Percentiles rank a stretch among this genome's conserved stretches.
phyloP scores from a whole-genome alignment of 2,329 filamentous ascomycete genomes.

The Epichloe hybrida region DNA sequence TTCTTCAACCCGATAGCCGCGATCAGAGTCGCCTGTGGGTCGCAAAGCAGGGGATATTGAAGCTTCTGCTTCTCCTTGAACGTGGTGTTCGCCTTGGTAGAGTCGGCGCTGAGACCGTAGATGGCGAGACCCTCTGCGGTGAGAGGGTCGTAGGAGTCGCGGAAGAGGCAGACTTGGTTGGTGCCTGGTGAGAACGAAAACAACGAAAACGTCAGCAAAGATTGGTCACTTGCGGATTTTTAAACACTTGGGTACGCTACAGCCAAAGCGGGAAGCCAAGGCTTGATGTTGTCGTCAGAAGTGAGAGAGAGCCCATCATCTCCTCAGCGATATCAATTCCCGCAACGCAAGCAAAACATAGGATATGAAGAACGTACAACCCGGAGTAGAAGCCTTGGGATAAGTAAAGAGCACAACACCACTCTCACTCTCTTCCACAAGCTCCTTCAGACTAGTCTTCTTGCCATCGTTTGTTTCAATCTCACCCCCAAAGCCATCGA shows the following conservation, averaged over 20 bases:
- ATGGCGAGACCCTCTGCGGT: slow-evolving; percentile 70
- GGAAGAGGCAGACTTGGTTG: slow-evolving; percentile 84
- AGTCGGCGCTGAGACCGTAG: slow-evolving; percentile 81
- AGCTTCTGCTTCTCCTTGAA: slow-evolving; percentile 89
- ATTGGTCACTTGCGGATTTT: not conserved
- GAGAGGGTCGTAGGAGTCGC: slow-evolving; percentile 66
- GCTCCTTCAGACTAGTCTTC: slow-evolving; percentile 64
- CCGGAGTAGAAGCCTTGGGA: slow-evolving; percentile 84
- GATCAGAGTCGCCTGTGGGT: slow-evolving; percentile 62
- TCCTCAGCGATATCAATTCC: slow-evolving; percentile 3
- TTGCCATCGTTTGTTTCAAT: slow-evolving; percentile 75
- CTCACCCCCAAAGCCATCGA: slow-evolving; percentile 52
- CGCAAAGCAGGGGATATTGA: slow-evolving; percentile 78
- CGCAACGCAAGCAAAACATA: not conserved
- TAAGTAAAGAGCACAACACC: slow-evolving; percentile 93
- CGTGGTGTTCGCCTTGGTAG: slow-evolving; percentile 78
- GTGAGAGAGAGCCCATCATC: not conserved
- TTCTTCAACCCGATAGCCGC: slow-evolving; percentile 80
- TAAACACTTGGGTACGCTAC: too few species aligned
- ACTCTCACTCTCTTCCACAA: slow-evolving; percentile 69
- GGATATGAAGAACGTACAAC: slow-evolving; percentile 52
- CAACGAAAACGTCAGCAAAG: not conserved
- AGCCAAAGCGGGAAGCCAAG: too few species aligned
- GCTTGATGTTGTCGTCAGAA: too few species aligned
- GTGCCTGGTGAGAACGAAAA: slow-evolving; percentile 49